Evolutionary conservation across 805 yeast genomes (phyloP), one percentile per base, ranked within the genome.

Genomic region (Metschnikowia arizonensis): DNA sequence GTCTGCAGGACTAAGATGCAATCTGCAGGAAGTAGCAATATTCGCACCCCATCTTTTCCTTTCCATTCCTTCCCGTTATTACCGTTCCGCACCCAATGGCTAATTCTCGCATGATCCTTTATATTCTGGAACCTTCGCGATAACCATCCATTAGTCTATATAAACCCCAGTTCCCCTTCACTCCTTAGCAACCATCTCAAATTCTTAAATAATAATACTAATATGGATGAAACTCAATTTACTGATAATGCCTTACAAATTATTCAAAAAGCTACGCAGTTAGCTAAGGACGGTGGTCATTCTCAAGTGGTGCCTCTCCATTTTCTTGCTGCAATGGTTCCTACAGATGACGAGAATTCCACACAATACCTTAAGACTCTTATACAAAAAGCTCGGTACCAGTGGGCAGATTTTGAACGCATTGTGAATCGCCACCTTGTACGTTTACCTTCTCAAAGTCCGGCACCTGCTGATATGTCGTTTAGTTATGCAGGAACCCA

Each of bases 221-320:
- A 23, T 18, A 59, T 80, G 84, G 84, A 80, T 61, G 78, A 78
- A 57, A 65, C 90, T 48, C 90, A 88, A 74, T 86, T 88, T 56
- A 93, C 99, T 50, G 98, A 93, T 64, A 86, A 93, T 64, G 98
- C 97, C 35, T 78, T 88, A 57, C 82, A 78, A 44, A 79, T 91
- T 49, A 74, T 93, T 41, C 84, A 86, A 55, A 74, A 79, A 58
- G 95, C 98, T 44, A 79, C 82, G 48, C 79, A 84, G 61, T 67
- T 93, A 50, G 96, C 97, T 33, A 77, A 81, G 59, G 95, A 88
- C 54, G 88, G 88, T 60, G 76, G 85, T 41, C 89, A 93, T 66
- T 74, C 91, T 7, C 91, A 87, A 62, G 72, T 93, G 45, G 71
- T 78, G 44, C 99, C 99, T n/a, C 64, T 90, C 46, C 99, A 93